phyloP scores from a whole-genome alignment of 768 basidiomycete genomes.

The Lentinula raphanica region DNA sequence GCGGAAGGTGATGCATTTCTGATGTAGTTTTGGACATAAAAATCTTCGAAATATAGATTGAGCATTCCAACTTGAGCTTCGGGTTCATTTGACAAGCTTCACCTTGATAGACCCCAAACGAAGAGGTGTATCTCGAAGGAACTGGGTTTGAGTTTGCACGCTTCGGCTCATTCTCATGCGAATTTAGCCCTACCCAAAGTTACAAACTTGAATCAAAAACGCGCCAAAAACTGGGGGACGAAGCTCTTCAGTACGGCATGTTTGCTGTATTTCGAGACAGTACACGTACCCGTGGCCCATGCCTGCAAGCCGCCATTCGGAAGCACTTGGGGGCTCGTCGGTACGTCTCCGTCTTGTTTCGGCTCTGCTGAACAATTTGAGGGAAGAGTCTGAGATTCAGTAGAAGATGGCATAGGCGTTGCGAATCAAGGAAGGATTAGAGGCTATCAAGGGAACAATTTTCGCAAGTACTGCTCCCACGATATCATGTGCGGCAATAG shows the following conservation, averaged over 20 bases:
- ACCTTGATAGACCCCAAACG: slow-evolving; percentile 42
- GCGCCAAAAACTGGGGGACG: neutral
- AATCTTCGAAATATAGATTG: slow-evolving; percentile 22
- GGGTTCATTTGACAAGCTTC: neutral
- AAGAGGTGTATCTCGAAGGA: slow-evolving; percentile 26
- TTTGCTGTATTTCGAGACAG: neutral
- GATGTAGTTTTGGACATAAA: slow-evolving; percentile 32
- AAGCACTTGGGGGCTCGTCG: neutral
- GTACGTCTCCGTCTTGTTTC: neutral
- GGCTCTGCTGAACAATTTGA: neutral
- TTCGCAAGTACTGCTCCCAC: neutral
- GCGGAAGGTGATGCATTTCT: slow-evolving; percentile 29
- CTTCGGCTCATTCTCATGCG: no score
- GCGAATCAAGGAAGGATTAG: neutral
- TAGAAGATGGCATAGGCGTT: neutral
- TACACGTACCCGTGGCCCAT: neutral
- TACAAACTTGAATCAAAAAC: slow-evolving; percentile 34
- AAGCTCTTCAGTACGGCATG: neutral
- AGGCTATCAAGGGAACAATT: no score
- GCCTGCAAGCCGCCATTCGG: neutral
- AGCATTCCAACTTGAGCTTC: neutral
- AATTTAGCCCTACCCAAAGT: slow-evolving; percentile 26
- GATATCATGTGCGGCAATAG: no score
- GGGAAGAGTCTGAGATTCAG: neutral
- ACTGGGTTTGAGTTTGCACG: neutral